phyloP scores from a whole-genome alignment of 176 grass and related monocot genomes.

The Eleusine coracana region DNA sequence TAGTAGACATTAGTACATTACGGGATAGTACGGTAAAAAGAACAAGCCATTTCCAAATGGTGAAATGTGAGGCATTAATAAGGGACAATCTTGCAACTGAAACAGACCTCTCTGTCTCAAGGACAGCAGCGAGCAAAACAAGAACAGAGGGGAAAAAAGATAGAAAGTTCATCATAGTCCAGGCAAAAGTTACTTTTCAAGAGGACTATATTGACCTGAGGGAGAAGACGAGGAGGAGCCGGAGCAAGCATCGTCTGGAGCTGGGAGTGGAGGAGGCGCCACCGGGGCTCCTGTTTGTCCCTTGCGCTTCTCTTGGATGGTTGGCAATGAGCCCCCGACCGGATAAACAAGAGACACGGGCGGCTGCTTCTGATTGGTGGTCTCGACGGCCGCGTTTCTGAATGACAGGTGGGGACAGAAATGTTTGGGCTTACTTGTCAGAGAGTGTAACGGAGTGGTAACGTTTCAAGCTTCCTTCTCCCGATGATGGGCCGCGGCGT shows the following conservation, averaged over 20 bases:
- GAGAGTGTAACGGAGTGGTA: background rate
- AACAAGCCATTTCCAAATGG: background rate
- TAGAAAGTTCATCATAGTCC: background rate
- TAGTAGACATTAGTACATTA: too few species aligned
- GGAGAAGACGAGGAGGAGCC: conserved; percentile 14
- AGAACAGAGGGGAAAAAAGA: background rate
- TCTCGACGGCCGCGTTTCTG: background rate
- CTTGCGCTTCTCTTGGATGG: conserved; percentile 30
- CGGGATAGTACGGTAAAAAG: background rate
- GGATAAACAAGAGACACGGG: conserved; percentile 30
- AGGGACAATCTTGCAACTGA: background rate
- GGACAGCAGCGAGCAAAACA: background rate
- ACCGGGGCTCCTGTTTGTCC: background rate
- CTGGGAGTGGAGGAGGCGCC: conserved; percentile 29
- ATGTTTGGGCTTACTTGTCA: background rate
- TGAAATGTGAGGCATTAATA: background rate
- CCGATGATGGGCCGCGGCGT: background rate
- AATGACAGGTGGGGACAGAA: conserved; percentile 5
- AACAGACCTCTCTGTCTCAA: background rate
- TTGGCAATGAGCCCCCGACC: conserved; percentile 1
- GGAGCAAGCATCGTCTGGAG: conserved; percentile 14
- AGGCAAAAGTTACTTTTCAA: background rate
- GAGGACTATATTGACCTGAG: conserved; percentile 31
- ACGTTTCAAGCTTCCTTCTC: background rate
- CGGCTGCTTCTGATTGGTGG: conserved; percentile 8